A percentile compares a stretch with the other conserved stretches of the same genome.
These are phyloP conservation scores for Ceratobasidium sp. DNA, from an alignment of 1,284 basidiomycete genomes.

Conservation along the genomic window DNA sequence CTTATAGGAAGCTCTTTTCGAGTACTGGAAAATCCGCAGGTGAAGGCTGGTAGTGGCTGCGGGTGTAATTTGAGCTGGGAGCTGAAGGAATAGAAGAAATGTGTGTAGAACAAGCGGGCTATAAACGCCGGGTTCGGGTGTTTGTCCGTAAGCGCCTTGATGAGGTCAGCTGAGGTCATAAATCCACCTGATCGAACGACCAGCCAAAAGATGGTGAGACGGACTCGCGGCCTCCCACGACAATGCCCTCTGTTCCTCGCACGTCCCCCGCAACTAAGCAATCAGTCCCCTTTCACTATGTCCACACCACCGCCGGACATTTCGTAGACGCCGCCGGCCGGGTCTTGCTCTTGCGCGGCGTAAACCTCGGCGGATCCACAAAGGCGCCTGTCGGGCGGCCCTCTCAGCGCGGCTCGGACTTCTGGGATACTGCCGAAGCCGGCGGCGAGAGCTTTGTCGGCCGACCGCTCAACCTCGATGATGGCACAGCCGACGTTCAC, in stretches of 20 bases:
- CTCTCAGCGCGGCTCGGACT: conserved; percentile 77
- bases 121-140: not conserved
- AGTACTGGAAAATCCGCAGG: conserved; percentile 83
- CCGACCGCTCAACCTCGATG: conserved; percentile 83
- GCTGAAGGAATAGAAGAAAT: conserved; percentile 66
- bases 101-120: not conserved
- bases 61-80: conserved; percentile 95
- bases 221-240: conserved; percentile 19
- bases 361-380: conserved; percentile 86
- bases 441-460: conserved; percentile 82
- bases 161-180: conserved; percentile 42
- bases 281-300: conserved; percentile 70
- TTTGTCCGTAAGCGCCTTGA: not conserved
- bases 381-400: conserved; percentile 85
- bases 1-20: conserved; percentile 90
- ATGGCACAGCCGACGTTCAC: conserved; percentile 90
- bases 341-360: conserved; percentile 87
- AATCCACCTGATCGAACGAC: conserved; percentile 34
- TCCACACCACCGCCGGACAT: conserved; percentile 69
- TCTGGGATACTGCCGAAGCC: conserved; percentile 87
- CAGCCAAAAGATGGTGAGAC: not conserved
- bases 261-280: conserved; percentile 75
- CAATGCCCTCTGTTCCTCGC: conserved; percentile 71
- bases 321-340: conserved; percentile 90
- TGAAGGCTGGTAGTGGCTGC: conserved; percentile 86